Evolutionary conservation across 2,329 filamentous ascomycete genomes (phyloP).

Genomic region (Aspergillus sp.): DNA sequence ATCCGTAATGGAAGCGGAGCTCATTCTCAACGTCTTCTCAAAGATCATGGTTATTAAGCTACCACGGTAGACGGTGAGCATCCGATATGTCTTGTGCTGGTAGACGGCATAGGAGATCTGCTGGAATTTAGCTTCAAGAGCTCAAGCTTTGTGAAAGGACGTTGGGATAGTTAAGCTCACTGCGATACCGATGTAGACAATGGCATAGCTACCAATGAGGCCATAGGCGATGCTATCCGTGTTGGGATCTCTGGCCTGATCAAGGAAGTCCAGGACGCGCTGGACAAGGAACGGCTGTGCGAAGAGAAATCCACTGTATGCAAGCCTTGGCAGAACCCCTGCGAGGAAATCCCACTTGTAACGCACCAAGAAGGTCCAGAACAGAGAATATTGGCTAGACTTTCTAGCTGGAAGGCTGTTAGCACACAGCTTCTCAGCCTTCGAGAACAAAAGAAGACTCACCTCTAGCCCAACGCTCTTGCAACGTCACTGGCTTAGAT

Average conservation of each 20-base stretch:
- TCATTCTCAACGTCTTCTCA: slow-evolving; percentile 31
- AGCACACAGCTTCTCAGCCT: no score
- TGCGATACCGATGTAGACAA: slow-evolving; percentile 37
- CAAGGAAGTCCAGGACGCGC: slow-evolving; percentile 27
- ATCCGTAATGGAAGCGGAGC: slow-evolving; percentile 17
- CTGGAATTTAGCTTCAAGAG: no score
- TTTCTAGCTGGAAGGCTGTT: no score
- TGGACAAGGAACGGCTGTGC: slow-evolving; percentile 33
- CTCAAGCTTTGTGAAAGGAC: no score
- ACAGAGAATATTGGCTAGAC: slow-evolving; percentile 6
- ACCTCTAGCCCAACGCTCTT: no score
- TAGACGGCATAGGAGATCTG: slow-evolving; percentile 35
- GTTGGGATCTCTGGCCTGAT: slow-evolving; percentile 17
- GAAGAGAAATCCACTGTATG: slow-evolving; percentile 30
- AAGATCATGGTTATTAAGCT: slow-evolving; percentile 45
- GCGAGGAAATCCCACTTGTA: slow-evolving; percentile 28
- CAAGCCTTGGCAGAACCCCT: slow-evolving; percentile 24
- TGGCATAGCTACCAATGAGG: slow-evolving; percentile 36
- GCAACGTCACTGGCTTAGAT: no score
- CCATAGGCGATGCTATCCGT: slow-evolving; percentile 34
- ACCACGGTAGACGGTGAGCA: slow-evolving; percentile 37
- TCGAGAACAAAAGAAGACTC: no score
- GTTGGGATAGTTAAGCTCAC: slow-evolving; percentile 18
- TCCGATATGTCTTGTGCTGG: slow-evolving; percentile 36
- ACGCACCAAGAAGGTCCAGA: slow-evolving; percentile 14